A percentile compares a stretch with the other conserved stretches of the same genome.
These are phyloP conservation scores for Kurtzmaniella fragi DNA, from an alignment of 805 yeast species.

Conservation along the genomic window DNA sequence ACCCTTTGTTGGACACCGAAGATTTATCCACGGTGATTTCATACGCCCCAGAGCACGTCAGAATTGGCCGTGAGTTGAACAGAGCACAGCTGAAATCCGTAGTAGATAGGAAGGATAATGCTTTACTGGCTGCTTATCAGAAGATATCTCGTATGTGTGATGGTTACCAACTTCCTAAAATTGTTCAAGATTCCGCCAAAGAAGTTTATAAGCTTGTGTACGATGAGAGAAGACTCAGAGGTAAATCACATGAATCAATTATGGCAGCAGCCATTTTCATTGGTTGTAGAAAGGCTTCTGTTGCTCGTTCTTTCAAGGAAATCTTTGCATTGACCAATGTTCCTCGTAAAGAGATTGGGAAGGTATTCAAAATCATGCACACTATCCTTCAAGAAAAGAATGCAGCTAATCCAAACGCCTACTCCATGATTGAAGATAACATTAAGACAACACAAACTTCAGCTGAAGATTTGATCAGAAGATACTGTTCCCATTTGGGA, in stretches of 20 bases:
- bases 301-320: conserved; percentile 92
- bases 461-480: conserved; percentile 90
- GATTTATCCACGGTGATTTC: conserved; percentile 92
- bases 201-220: conserved; percentile 90
- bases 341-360: conserved; percentile 91
- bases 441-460: conserved; percentile 76
- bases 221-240: conserved; percentile 80
- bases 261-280: conserved; percentile 95
- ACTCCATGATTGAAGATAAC: conserved; percentile 40
- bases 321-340: conserved; percentile 93
- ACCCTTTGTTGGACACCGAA: conserved; percentile 85
- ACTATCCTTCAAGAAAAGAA: conserved; percentile 51
- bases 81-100: conserved; percentile 84
- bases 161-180: conserved; percentile 89
- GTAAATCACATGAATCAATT: conserved; percentile 87
- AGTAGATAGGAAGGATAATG: conserved; percentile 84
- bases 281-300: conserved; percentile 92
- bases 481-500: conserved; percentile 95
- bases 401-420: conserved; percentile 41
- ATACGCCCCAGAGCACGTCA: conserved; percentile 77
- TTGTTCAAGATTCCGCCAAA: conserved; percentile 96
- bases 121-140: conserved; percentile 82
- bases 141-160: conserved; percentile 95
- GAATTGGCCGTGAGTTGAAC: conserved; percentile 82
- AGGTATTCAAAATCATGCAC: conserved; percentile 80